Evolutionary conservation across 2,329 filamentous ascomycete species (phyloP).

Genomic region (Phyllosticta paracitricarpa): DNA sequence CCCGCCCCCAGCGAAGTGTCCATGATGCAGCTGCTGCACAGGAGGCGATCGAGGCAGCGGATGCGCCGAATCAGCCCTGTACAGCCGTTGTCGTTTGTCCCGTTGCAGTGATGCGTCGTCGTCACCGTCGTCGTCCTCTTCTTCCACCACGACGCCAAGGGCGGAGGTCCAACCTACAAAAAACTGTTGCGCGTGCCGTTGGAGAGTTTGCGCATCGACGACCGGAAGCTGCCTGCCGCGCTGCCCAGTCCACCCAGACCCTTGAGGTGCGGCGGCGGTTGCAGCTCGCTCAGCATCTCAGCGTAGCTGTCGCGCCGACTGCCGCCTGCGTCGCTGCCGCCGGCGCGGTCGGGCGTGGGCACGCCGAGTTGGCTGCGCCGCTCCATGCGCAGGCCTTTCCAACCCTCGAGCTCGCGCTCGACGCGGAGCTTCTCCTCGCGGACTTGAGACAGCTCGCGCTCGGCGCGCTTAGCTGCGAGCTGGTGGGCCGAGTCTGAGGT

Average conservation of each 20-base stretch:
- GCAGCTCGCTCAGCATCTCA: slow-evolving; percentile 3
- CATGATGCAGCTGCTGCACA: neutral
- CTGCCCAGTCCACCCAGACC: neutral
- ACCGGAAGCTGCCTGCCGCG: neutral
- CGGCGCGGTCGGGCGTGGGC: slow-evolving; percentile 14
- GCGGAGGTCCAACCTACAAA: slow-evolving; percentile 11
- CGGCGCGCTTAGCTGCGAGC: slow-evolving; percentile 71
- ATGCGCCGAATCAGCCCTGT: neutral
- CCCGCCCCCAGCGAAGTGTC: slow-evolving; percentile 5
- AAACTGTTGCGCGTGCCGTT: slow-evolving; percentile 7
- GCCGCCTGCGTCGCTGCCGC: slow-evolving; percentile 35
- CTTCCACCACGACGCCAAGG: slow-evolving; percentile 5
- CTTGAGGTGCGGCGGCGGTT: slow-evolving; percentile 2
- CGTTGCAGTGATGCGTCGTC: neutral
- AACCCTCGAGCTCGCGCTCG: slow-evolving; percentile 80
- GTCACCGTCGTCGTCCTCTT: neutral
- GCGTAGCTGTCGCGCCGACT: slow-evolving; percentile 31
- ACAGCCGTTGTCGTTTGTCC: neutral
- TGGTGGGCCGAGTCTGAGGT: slow-evolving; percentile 74
- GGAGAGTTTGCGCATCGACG: neutral
- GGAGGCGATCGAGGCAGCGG: too few relatives aligned
- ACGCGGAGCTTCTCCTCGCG: slow-evolving; percentile 68
- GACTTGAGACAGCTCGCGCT: slow-evolving; percentile 84
- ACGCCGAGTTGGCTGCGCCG: slow-evolving; percentile 30
- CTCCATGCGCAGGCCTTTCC: slow-evolving; percentile 63